Evolutionary conservation across 495 filamentous ascomycete species (phyloP).

Genomic region (Annulohypoxylon stygium): DNA sequence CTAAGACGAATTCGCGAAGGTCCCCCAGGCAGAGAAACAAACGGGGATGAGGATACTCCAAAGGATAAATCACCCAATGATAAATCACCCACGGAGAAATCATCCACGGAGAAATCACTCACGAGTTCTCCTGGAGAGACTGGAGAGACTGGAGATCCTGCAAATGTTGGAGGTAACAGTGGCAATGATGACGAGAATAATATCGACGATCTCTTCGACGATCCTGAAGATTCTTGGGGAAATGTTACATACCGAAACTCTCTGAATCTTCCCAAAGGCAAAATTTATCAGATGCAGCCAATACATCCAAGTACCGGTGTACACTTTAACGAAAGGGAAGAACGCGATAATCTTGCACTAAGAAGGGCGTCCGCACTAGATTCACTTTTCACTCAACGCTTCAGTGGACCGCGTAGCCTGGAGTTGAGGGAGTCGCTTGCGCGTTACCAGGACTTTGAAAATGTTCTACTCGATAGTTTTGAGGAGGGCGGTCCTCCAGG

Average conservation of each 20-base stretch:
- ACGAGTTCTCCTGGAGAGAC: not conserved
- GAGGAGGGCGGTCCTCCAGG: constrained; percentile 7
- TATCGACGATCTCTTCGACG: not conserved
- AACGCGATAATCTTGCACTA: constrained; percentile 9
- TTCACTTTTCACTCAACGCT: too few species aligned
- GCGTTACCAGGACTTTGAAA: too few species aligned
- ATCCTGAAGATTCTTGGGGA: not conserved
- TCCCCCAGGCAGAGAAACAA: too few species aligned
- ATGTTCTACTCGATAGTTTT: not conserved
- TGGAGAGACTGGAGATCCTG: not conserved
- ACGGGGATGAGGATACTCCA: not conserved
- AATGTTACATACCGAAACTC: too few species aligned
- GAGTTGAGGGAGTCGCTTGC: too few species aligned
- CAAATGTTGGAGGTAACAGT: not conserved
- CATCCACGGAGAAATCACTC: too few species aligned
- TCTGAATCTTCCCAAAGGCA: not conserved
- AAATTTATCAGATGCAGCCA: not conserved
- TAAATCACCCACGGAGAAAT: too few species aligned
- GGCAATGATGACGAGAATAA: not conserved
- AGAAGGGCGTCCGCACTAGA: not conserved
- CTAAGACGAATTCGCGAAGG: not conserved
- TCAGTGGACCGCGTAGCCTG: too few species aligned
- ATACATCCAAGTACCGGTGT: not conserved
- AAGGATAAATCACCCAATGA: too few species aligned
- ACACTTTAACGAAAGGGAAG: not conserved